Conservation (phyloP, 345 rosid genomes). For the Fremontodendron californicum region DNA sequence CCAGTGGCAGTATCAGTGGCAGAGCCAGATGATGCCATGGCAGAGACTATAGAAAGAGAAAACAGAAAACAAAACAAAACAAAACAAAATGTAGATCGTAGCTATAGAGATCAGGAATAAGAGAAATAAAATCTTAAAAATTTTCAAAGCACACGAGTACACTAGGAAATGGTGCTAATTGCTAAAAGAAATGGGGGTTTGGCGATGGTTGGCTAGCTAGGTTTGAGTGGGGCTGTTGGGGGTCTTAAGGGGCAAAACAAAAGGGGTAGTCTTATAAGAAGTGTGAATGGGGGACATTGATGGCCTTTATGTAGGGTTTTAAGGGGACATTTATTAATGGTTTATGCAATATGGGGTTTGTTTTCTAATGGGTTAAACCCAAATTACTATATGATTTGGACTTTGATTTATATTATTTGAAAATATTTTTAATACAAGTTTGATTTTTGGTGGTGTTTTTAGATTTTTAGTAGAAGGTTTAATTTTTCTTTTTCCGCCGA, state of each 20-base stretch:
- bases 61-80: constrained; percentile 4
- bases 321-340: constrained; percentile 57
- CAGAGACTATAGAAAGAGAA: background rate
- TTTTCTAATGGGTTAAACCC: constrained; percentile 7
- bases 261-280: constrained; percentile 29
- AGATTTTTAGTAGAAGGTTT: background rate
- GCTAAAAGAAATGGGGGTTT: constrained; percentile 16
- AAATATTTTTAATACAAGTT: background rate
- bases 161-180: constrained; percentile 46
- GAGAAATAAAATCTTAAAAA: background rate
- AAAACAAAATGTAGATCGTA: constrained; percentile 18
- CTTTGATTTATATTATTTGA: background rate
- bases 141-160: constrained; percentile 36
- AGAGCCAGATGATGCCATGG: constrained; percentile 47
- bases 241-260: background rate
- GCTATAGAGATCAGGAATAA: constrained; percentile 16
- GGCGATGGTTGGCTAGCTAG: background rate
- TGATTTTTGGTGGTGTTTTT: constrained; percentile 12
- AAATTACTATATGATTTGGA: background rate
- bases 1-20: constrained; percentile 18
- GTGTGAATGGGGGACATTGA: constrained; percentile 49
- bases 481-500: constrained; percentile 45
- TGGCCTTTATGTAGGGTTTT: constrained; percentile 47
- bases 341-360: constrained; percentile 23
- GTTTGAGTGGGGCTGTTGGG: constrained; percentile 8